Evolutionary conservation across 192 early-diverging fungal genomes (phyloP).

Genomic region (Backusella morwellensis): DNA sequence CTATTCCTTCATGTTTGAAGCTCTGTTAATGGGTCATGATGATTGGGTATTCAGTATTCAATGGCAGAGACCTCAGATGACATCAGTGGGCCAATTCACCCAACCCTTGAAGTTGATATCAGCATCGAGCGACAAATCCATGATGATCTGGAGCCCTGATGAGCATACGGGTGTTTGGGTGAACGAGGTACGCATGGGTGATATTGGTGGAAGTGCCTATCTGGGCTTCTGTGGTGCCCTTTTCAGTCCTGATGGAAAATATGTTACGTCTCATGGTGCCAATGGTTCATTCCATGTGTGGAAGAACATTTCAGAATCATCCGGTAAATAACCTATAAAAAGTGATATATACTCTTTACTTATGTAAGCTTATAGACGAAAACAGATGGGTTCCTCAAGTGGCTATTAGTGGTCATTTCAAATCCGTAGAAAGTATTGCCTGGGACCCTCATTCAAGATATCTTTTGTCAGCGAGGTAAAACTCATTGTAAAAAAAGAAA

Average conservation of each 20-base stretch:
- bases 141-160: constrained; percentile 90
- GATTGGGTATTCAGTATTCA: constrained; percentile 88
- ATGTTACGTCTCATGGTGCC: constrained; percentile 75
- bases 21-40: constrained; percentile 93
- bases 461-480: constrained; percentile 69
- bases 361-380: constrained; percentile 15
- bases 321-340: constrained; percentile 20
- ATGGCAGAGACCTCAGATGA: constrained; percentile 65
- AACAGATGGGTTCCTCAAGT: constrained; percentile 69
- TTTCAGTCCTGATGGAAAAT: constrained; percentile 61
- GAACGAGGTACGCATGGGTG: constrained; percentile 82
- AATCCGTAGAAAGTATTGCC: constrained; percentile 69
- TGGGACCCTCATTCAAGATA: constrained; percentile 82
- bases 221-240: constrained; percentile 82
- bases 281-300: constrained; percentile 86
- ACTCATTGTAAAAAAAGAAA: too few species aligned
- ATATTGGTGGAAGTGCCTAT: constrained; percentile 72
- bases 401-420: constrained; percentile 81
- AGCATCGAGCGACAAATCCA: constrained; percentile 88
- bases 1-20: constrained; percentile 78
- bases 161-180: constrained; percentile 79
- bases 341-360: neutral
- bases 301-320: constrained; percentile 46
- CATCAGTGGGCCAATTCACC: constrained; percentile 28
- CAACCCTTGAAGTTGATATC: constrained; percentile 76